Evolutionary conservation across 805 yeast genomes (phyloP).

Genomic region (Candida mattraensis): DNA sequence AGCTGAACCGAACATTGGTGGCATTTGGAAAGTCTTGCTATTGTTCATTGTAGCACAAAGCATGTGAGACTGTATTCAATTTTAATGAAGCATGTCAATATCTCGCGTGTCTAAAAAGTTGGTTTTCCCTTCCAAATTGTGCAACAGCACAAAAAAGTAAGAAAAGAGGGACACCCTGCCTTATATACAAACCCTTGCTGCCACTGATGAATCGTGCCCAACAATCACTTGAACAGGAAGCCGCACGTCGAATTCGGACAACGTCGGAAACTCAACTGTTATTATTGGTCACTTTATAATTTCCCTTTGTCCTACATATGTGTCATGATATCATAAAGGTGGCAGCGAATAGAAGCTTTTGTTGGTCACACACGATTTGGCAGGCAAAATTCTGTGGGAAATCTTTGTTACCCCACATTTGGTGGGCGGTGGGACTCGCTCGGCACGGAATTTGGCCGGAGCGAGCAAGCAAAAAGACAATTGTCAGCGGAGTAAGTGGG

Average conservation of each 20-base stretch:
- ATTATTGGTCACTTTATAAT: no score
- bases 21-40: conserved; percentile 21
- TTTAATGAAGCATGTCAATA: no score
- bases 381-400: conserved; percentile 1
- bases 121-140: background rate
- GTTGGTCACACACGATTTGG: conserved; percentile 12
- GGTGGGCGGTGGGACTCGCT: conserved; percentile 1
- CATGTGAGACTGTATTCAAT: no score
- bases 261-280: no score
- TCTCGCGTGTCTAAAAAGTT: no score
- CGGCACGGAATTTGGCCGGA: conserved; percentile 10
- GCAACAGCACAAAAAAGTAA: conserved; percentile 4
- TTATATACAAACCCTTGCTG: conserved; percentile 8
- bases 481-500: conserved; percentile 10
- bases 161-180: conserved; percentile 15
- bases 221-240: no score
- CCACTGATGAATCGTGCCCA: background rate
- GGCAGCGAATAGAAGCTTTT: conserved; percentile 3
- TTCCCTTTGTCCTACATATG: background rate
- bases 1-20: conserved; percentile 28
- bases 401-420: conserved; percentile 13
- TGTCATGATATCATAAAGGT: conserved; percentile 1
- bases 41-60: conserved; percentile 24
- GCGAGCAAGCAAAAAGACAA: conserved; percentile 4
- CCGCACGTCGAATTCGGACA: no score